phyloP scores from a whole-genome alignment of 2,329 filamentous ascomycete species.

The Diaporthe vexans region DNA sequence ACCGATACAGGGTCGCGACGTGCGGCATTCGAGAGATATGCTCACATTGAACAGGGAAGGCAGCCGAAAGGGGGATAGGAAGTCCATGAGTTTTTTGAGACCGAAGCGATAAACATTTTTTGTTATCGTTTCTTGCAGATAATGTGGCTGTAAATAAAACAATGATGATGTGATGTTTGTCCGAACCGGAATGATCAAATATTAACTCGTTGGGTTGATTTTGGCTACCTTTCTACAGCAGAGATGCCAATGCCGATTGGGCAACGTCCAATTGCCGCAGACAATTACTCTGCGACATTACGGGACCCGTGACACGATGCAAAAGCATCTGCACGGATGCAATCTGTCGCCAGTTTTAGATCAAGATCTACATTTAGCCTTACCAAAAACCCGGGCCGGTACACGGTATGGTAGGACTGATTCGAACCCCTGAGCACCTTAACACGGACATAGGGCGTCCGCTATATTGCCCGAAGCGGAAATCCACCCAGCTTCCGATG shows the following conservation, averaged over 20 bases:
- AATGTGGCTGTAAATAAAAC: background rate
- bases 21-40: slow-evolving; percentile 33
- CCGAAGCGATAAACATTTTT: slow-evolving; percentile 1
- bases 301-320: background rate
- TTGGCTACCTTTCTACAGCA: no score
- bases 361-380: slow-evolving; percentile 33
- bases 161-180: background rate
- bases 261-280: background rate
- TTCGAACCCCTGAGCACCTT: slow-evolving; percentile 22
- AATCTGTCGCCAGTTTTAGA: slow-evolving; percentile 5
- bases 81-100: slow-evolving; percentile 18
- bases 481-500: slow-evolving; percentile 13
- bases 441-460: slow-evolving; percentile 21
- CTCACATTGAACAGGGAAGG: background rate
- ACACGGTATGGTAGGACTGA: background rate
- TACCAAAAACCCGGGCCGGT: slow-evolving; percentile 21
- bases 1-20: slow-evolving; percentile 38
- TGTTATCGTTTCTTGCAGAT: background rate
- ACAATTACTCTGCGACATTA: slow-evolving; percentile 20
- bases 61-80: background rate
- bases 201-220: background rate
- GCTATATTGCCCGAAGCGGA: slow-evolving; percentile 22
- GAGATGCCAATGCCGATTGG: background rate
- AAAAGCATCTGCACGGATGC: background rate
- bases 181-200: background rate